Base-by-base conservation (phyloP, 2,329 filamentous ascomycete genomes). In the Colletotrichum sp. region DNA sequence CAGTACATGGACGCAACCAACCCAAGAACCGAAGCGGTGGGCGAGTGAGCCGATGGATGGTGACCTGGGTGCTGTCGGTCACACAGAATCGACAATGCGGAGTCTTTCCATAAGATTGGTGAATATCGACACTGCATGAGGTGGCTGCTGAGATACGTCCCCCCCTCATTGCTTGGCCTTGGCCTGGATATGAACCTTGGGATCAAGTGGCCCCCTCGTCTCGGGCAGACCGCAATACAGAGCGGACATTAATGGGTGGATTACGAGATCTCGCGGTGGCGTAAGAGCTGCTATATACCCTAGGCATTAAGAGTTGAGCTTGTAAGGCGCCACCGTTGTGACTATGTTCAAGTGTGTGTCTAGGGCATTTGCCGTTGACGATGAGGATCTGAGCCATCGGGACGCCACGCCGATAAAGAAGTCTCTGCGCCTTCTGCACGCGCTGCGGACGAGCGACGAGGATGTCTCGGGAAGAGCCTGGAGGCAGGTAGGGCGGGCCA, bases 401-500 rank as follows among this genome's bases (percentile, higher is more conserved):
- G 33, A 71, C 67, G 71, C 67, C 62, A 71, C 62, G 55, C 55
- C 43, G 71, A 73, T 71, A 70, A 70, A 73, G 71, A 71, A 36
- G 8, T 18, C 63, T 59, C 59, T 33, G 27, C 29, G 18, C 27
- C 38, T 66, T 55, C 51, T n/a, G 29, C 36, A 21, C 27, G 13
- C 47, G 43, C 38, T 29, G 38, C 29, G 33, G 36, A 61, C 12
- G 66, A 36, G 24, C 29, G 36, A 61, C 36, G 57, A 21, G 29
- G 16, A 34, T 34, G 57, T n/a, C 33, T 31, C 12, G 57, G 31
- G 57, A 34, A 21, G 29, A 59, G n/a, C 18, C 16, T 31, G 57
- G 33, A 36, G 27, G 12, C 15, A 21, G n/a, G 18, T 31, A 21
- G 27, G 13, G 21, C 34, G 33, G 33, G 29, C 24, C 38, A 15